A percentile compares a stretch with the other conserved stretches of the same genome.
Conservation (phyloP, 2,329 filamentous ascomycete species). For the Geosmithia putterillii region DNA sequence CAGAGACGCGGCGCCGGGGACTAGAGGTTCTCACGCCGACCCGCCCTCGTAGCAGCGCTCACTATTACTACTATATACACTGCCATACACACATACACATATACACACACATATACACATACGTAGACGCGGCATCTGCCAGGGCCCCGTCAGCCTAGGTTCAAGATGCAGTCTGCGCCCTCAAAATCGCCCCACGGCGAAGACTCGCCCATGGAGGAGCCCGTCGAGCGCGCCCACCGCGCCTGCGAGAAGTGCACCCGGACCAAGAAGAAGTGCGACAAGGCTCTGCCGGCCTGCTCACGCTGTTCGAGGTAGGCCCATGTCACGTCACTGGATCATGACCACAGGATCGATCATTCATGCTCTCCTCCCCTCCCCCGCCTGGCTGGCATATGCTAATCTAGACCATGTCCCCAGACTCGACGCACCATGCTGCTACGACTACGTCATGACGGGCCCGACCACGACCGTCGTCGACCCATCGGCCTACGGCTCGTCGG, state of each 20-base stretch:
- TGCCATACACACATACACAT: neutral
- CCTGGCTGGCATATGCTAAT: neutral
- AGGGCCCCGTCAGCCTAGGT: too few species aligned
- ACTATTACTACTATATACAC: neutral
- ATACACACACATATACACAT: neutral
- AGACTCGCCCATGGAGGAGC: constrained; percentile 14
- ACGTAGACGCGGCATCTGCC: too few species aligned
- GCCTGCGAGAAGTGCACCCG: constrained; percentile 24
- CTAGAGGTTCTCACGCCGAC: neutral
- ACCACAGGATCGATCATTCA: too few species aligned
- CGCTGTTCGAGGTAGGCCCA: constrained; percentile 17
- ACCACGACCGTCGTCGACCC: constrained; percentile 17
- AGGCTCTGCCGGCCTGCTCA: constrained; percentile 20
- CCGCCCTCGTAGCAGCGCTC: neutral
- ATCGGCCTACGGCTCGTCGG: constrained; percentile 6
- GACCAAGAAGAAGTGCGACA: constrained; percentile 25
- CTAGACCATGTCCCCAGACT: too few species aligned
- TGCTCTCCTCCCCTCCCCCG: neutral
- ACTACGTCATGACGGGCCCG: constrained; percentile 22
- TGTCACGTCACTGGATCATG: neutral
- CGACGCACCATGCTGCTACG: constrained; percentile 19
- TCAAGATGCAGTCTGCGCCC: too few species aligned
- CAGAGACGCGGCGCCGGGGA: neutral
- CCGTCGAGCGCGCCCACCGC: constrained; percentile 17
- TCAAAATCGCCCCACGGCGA: constrained; percentile 7